Evolutionary conservation across 768 basidiomycete species (phyloP).

Genomic region (Suillus fuscotomentosus): DNA sequence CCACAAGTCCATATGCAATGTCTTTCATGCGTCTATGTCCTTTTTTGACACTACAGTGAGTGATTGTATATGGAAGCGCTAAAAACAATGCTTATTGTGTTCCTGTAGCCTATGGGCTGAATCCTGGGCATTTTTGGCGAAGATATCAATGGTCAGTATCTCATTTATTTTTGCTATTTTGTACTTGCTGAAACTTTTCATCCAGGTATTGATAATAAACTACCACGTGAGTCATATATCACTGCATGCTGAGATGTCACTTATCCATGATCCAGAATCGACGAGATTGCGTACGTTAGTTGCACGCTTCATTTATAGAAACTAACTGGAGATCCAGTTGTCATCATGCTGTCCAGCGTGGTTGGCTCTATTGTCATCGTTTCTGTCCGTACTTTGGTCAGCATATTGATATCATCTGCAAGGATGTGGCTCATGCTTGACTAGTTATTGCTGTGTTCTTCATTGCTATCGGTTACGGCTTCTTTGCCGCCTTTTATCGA

Average conservation of each 20-base stretch:
- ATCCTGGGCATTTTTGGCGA: constrained; percentile 64
- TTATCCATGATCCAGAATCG: constrained; percentile 38
- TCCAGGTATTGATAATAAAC: constrained; percentile 46
- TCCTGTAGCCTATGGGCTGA: constrained; percentile 51
- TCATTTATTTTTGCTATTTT: not conserved
- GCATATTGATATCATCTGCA: constrained; percentile 14
- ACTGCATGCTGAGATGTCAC: not conserved
- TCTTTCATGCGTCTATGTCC: constrained; percentile 71
- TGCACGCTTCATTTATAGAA: not conserved
- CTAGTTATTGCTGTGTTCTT: constrained; percentile 53
- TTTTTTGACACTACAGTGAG: constrained; percentile 72
- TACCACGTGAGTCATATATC: constrained; percentile 41
- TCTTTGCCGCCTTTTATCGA: constrained; percentile 68
- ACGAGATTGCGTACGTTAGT: constrained; percentile 46
- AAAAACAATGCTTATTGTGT: not conserved
- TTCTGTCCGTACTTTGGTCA: constrained; percentile 59
- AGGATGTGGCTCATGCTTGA: not conserved
- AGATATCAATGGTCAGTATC: constrained; percentile 54
- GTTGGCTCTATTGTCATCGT: constrained; percentile 55
- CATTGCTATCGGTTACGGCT: constrained; percentile 59
- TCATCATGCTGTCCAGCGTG: constrained; percentile 49
- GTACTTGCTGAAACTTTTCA: not conserved
- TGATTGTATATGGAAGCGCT: not conserved
- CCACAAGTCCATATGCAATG: constrained; percentile 48
- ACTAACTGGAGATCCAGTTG: constrained; percentile 34